phyloP scores from a whole-genome alignment of 1,139 yeast species.

The Scheffersomyces cryptocercus region DNA sequence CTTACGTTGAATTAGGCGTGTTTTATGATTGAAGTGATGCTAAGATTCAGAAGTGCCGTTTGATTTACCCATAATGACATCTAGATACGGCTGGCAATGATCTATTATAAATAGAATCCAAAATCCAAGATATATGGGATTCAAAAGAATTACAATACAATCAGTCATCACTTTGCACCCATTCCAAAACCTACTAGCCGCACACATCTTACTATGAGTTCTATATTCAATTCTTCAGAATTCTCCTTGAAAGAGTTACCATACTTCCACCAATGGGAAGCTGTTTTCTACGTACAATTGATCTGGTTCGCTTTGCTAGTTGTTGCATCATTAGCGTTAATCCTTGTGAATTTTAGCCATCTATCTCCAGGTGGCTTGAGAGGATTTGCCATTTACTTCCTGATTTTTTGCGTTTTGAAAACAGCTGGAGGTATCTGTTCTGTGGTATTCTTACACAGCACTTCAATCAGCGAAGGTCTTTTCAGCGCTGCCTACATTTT shows the following conservation, averaged over 20 bases:
- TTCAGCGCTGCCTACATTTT: constrained; percentile 19
- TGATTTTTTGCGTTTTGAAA: constrained; percentile 14
- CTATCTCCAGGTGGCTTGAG: not conserved
- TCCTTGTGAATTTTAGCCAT: not conserved
- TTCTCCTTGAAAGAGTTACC: not conserved
- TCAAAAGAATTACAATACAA: too few relatives aligned
- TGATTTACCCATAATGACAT: too few relatives aligned
- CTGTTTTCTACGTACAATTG: constrained; percentile 17
- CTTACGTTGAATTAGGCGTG: too few relatives aligned
- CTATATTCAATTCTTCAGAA: too few relatives aligned
- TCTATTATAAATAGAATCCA: too few relatives aligned
- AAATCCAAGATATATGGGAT: too few relatives aligned
- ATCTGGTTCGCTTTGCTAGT: constrained; percentile 13
- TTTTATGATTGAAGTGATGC: too few relatives aligned
- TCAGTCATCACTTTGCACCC: too few relatives aligned
- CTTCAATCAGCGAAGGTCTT: constrained; percentile 7
- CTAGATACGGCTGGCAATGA: too few relatives aligned
- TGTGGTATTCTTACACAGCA: constrained; percentile 9
- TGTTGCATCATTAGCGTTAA: constrained; percentile 1
- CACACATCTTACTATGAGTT: too few relatives aligned
- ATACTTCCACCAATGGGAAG: constrained; percentile 13
- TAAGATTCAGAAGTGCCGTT: too few relatives aligned
- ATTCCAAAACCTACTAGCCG: too few relatives aligned
- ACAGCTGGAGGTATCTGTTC: constrained; percentile 19
- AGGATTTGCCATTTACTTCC: constrained; percentile 8